Evolutionary conservation across 2,329 filamentous ascomycete species (phyloP).

Genomic region (Aspergillus neotritici): DNA sequence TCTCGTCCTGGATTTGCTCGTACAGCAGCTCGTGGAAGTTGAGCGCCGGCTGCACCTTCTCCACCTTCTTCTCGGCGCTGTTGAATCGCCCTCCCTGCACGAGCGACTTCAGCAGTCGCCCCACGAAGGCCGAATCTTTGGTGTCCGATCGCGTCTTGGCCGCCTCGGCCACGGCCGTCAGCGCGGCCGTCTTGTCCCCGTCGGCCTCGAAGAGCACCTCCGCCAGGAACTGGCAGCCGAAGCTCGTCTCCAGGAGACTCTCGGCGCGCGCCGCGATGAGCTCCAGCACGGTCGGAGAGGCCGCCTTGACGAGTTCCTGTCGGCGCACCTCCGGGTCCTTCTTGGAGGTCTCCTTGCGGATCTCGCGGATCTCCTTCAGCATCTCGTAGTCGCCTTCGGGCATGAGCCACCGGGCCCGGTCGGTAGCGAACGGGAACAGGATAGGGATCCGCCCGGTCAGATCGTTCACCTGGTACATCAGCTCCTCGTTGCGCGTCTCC

Average conservation of each 20-base stretch:
- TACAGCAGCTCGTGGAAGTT: slow-evolving; percentile 80
- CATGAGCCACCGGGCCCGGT: slow-evolving; percentile 57
- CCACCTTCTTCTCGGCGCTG: slow-evolving; percentile 62
- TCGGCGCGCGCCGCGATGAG: slow-evolving; percentile 64
- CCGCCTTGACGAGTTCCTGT: slow-evolving; percentile 65
- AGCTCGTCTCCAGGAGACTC: slow-evolving; percentile 66
- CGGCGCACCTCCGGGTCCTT: slow-evolving; percentile 76
- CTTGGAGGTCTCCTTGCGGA: slow-evolving; percentile 81
- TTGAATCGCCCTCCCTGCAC: slow-evolving; percentile 88
- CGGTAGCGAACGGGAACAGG: slow-evolving; percentile 72
- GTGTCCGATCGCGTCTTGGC: slow-evolving; percentile 44
- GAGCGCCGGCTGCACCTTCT: slow-evolving; percentile 68
- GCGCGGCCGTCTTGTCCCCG: slow-evolving; percentile 69
- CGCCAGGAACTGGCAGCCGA: slow-evolving; percentile 79
- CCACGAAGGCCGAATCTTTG: slow-evolving; percentile 60
- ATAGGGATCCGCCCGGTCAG: slow-evolving; percentile 57
- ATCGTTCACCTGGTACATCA: slow-evolving; percentile 41
- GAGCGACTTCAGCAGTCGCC: slow-evolving; percentile 83
- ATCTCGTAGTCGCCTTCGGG: slow-evolving; percentile 61
- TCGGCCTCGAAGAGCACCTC: slow-evolving; percentile 72
- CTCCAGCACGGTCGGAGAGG: slow-evolving; percentile 70
- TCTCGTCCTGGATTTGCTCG: slow-evolving; percentile 65
- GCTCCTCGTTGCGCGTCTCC: slow-evolving; percentile 39
- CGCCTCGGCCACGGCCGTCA: slow-evolving; percentile 57
- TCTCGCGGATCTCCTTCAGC: slow-evolving; percentile 69